Conservation (phyloP, 179 eudicot species). For the Corrigiola litoralis region DNA sequence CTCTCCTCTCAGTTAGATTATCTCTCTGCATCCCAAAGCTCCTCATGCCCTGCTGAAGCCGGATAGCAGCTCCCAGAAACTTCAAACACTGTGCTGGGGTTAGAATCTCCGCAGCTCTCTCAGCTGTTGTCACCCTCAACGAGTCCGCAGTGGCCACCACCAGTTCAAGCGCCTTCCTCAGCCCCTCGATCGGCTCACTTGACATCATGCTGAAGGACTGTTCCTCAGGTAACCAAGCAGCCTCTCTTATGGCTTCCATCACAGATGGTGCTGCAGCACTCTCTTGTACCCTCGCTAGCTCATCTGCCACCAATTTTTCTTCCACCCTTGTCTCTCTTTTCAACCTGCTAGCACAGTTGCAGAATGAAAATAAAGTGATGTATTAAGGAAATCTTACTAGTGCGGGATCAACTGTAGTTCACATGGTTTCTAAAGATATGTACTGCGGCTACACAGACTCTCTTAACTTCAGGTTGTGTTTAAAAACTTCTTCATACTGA, state of each 20-base stretch:
- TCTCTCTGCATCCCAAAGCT: constrained; percentile 26
- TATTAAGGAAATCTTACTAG: too few species aligned
- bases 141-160: constrained; percentile 44
- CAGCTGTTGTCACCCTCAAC: constrained; percentile 41
- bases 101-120: constrained; percentile 40
- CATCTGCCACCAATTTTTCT: constrained; percentile 35
- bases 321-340: constrained; percentile 29
- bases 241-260: constrained; percentile 19
- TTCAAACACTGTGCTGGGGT: constrained; percentile 37
- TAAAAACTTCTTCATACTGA: too few species aligned
- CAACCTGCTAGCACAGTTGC: constrained; percentile 18
- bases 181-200: constrained; percentile 18
- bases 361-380: too few species aligned
- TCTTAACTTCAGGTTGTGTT: too few species aligned
- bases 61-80: constrained; percentile 42
- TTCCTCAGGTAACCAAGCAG: constrained; percentile 4
- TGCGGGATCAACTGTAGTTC: too few species aligned
- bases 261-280: constrained; percentile 43
- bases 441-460: too few species aligned
- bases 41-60: constrained; percentile 34
- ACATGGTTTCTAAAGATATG: too few species aligned
- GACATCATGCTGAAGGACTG: neutral
- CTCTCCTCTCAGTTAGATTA: neutral
- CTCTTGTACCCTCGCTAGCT: constrained; percentile 56
- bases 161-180: constrained; percentile 31